Evolutionary conservation across 2,329 filamentous ascomycete genomes (phyloP).

Genomic region (Hypoxylon sp.): DNA sequence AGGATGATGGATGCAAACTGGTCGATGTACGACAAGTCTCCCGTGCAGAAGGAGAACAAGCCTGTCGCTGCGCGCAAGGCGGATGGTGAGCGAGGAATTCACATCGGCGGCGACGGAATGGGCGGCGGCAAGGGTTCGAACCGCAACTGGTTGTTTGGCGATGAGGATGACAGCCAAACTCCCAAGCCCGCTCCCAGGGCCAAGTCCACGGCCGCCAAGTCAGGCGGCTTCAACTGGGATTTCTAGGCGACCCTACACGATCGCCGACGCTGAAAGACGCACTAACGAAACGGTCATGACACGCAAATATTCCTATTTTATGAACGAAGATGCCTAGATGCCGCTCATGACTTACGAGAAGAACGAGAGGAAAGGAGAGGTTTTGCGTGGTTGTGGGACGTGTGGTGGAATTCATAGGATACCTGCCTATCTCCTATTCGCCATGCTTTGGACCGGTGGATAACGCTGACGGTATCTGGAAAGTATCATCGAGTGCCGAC

Average conservation of each 20-base stretch:
- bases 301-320: slow-evolving; percentile 24
- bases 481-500: slow-evolving; percentile 10
- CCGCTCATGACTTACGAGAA: slow-evolving; percentile 47
- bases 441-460: slow-evolving; percentile 6
- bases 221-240: slow-evolving; percentile 46
- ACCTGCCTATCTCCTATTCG: no score
- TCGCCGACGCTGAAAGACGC: slow-evolving; percentile 30
- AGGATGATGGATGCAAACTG: slow-evolving; percentile 76
- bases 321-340: slow-evolving; percentile 44
- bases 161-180: slow-evolving; percentile 53
- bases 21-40: slow-evolving; percentile 63
- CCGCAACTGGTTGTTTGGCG: slow-evolving; percentile 66
- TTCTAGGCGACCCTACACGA: slow-evolving; percentile 42
- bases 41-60: slow-evolving; percentile 62
- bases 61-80: slow-evolving; percentile 35
- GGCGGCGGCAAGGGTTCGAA: slow-evolving; percentile 64
- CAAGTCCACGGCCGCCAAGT: slow-evolving; percentile 44
- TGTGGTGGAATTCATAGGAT: slow-evolving; percentile 15
- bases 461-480: background rate
- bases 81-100: slow-evolving; percentile 51
- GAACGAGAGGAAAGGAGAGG: slow-evolving; percentile 12
- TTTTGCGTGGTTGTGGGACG: slow-evolving; percentile 17
- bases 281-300: slow-evolving; percentile 5
- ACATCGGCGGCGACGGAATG: slow-evolving; percentile 71
- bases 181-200: slow-evolving; percentile 50